A percentile compares a stretch with the other conserved stretches of the same genome.
Conservation (phyloP, 768 basidiomycete genomes). For the Clitopilus hobsonii region DNA sequence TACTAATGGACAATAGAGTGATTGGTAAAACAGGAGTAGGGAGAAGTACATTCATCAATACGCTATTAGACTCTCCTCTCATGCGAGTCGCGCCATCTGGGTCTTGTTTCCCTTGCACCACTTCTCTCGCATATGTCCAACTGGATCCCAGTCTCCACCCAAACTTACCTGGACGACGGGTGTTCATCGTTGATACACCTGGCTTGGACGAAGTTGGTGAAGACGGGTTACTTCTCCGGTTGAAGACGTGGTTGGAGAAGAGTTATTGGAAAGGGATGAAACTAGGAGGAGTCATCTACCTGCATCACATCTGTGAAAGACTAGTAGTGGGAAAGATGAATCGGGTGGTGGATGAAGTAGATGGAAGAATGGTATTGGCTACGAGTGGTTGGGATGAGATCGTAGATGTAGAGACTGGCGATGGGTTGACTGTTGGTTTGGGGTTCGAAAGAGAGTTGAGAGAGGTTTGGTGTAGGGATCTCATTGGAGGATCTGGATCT, state of each 20-base stretch:
- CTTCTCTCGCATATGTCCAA: not conserved
- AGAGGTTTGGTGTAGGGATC: not conserved
- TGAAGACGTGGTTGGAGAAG: not conserved
- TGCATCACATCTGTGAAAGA: not conserved
- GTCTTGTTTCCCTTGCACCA: not conserved
- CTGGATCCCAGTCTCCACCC: not conserved
- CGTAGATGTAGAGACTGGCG: not conserved
- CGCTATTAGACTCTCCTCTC: not conserved
- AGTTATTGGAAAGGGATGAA: not conserved
- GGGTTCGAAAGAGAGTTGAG: not conserved
- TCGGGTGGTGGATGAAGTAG: not conserved
- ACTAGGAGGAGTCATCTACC: not conserved
- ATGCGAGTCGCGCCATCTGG: not conserved
- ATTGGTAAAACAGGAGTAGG: not conserved
- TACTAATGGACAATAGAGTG: not conserved
- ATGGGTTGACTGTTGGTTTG: not conserved
- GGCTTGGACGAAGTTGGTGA: not conserved
- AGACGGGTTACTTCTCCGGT: not conserved
- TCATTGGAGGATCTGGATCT: not conserved
- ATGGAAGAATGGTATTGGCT: not conserved
- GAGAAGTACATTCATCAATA: not conserved
- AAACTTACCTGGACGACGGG: not conserved
- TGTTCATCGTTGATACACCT: not conserved
- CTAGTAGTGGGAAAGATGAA: not conserved
- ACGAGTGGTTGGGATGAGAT: not conserved